phyloP scores from a whole-genome alignment of 2,329 filamentous ascomycete genomes.

The Aspergillus sergii region DNA sequence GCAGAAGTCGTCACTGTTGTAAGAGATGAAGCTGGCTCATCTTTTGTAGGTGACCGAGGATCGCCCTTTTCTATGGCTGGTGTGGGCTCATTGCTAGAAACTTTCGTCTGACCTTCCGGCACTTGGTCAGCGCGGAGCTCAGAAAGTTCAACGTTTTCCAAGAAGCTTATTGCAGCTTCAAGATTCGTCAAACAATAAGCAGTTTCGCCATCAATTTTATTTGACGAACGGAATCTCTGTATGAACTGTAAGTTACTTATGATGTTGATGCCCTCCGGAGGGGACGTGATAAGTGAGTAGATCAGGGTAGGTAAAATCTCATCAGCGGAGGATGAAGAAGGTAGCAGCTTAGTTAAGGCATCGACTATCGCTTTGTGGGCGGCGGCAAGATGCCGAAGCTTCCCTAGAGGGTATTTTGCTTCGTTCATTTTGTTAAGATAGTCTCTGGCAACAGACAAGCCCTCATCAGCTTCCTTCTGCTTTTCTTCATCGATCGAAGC shows the following conservation, averaged over 20 bases:
- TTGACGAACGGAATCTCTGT: conserved; percentile 83
- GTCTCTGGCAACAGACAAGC: conserved; percentile 69
- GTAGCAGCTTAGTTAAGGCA: conserved; percentile 67
- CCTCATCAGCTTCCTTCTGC: conserved; percentile 70
- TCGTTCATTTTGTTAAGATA: conserved; percentile 82
- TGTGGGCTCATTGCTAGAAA: conserved; percentile 38
- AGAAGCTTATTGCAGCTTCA: conserved; percentile 89
- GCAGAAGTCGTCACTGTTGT: conserved; percentile 32
- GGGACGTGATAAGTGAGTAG: conserved; percentile 89
- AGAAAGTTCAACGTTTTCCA: conserved; percentile 92
- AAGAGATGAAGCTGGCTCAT: conserved; percentile 30
- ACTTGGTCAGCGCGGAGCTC: conserved; percentile 80
- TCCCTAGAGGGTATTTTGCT: conserved; percentile 84
- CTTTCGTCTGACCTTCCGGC: conserved; percentile 67
- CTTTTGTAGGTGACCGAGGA: conserved; percentile 27
- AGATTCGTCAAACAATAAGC: conserved; percentile 96
- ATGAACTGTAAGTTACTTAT: conserved; percentile 96
- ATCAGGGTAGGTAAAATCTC: conserved; percentile 97
- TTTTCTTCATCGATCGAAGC: conserved; percentile 57
- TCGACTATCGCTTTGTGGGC: conserved; percentile 96
- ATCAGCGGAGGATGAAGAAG: conserved; percentile 84
- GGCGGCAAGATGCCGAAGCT: conserved; percentile 82
- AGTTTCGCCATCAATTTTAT: conserved; percentile 87
- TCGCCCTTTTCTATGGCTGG: conserved; percentile 28
- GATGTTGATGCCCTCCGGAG: conserved; percentile 80